Evolutionary conservation across 768 basidiomycete genomes (phyloP).

Genomic region (Collybia mongolica): DNA sequence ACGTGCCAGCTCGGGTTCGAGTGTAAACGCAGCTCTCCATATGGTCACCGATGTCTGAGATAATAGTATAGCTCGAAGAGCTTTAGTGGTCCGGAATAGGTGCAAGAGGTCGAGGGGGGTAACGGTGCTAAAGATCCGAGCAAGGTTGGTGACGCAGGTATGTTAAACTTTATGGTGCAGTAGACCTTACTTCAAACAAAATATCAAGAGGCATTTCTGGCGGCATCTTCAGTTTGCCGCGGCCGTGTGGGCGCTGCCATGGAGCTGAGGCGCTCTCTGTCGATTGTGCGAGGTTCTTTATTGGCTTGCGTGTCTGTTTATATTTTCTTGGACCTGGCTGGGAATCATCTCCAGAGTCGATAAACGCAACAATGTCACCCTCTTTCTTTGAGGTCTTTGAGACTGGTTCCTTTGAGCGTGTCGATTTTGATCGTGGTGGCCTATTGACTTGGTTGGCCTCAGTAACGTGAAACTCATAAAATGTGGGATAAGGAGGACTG

Average conservation of each 20-base stretch:
- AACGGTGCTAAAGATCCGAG: constrained; percentile 35
- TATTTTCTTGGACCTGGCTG: neutral
- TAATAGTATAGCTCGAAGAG: constrained; percentile 29
- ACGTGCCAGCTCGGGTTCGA: constrained; percentile 21
- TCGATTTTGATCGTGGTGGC: no score
- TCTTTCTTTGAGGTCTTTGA: no score
- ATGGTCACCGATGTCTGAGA: constrained; percentile 21
- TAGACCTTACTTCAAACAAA: constrained; percentile 19
- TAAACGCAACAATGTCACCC: neutral
- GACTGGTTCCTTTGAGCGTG: no score
- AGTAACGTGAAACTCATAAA: no score
- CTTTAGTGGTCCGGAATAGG: constrained; percentile 37
- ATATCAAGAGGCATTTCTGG: constrained; percentile 20
- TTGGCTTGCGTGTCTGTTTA: neutral
- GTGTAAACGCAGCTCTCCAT: constrained; percentile 20
- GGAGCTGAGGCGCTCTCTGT: neutral
- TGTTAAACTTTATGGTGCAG: neutral
- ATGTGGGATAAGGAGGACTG: no score
- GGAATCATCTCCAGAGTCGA: neutral
- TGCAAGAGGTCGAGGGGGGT: constrained; percentile 34
- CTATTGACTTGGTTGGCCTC: no score
- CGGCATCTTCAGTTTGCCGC: constrained; percentile 1
- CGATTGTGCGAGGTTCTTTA: no score
- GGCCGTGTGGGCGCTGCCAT: constrained; percentile 1
- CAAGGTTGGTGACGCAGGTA: neutral